Evolutionary conservation across 23 red algal species (phyloP).

Genomic region (Cyanidiococcus yangmingshanensis): DNA sequence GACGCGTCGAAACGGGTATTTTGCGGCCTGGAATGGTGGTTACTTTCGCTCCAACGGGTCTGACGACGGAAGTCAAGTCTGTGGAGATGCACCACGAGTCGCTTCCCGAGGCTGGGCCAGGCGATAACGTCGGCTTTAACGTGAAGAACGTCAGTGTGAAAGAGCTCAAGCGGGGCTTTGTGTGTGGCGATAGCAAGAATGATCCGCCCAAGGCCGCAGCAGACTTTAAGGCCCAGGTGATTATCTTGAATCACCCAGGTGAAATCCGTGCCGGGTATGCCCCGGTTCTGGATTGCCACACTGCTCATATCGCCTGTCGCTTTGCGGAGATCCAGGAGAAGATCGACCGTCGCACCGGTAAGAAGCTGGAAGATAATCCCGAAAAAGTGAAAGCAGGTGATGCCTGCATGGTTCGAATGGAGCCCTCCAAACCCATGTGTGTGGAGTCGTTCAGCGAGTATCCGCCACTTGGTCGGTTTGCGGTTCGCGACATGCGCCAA

Average conservation of each 20-base stretch:
- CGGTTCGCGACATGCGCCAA: constrained; percentile 61
- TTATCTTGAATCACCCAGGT: constrained; percentile 95
- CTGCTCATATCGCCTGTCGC: constrained; percentile 80
- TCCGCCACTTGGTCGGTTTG: constrained; percentile 89
- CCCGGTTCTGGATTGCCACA: constrained; percentile 76
- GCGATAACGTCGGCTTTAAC: constrained; percentile 99
- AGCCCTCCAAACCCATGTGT: constrained; percentile 77
- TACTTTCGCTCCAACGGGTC: constrained; percentile 74
- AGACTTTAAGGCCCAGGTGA: constrained; percentile 79
- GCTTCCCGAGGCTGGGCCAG: constrained; percentile 67
- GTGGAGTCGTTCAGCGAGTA: constrained; percentile 88
- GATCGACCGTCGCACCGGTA: constrained; percentile 87
- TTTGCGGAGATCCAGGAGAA: constrained; percentile 42
- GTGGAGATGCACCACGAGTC: constrained; percentile 99
- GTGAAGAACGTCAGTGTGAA: constrained; percentile 83
- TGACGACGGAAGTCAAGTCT: constrained; percentile 76
- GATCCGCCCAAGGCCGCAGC: constrained; percentile 48
- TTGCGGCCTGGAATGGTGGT: constrained; percentile 87
- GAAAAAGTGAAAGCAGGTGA: constrained; percentile 94
- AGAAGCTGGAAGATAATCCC: constrained; percentile 48
- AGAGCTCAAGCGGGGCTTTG: constrained; percentile 92
- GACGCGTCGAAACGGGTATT: constrained; percentile 90
- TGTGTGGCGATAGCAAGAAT: constrained; percentile 63
- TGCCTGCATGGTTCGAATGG: constrained; percentile 77
- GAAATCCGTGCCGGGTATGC: constrained; percentile 94